These are phyloP conservation scores for Hymenoscyphus fructigenus DNA, from an alignment of 2,329 filamentous ascomycete species.

Conservation along the genomic window DNA sequence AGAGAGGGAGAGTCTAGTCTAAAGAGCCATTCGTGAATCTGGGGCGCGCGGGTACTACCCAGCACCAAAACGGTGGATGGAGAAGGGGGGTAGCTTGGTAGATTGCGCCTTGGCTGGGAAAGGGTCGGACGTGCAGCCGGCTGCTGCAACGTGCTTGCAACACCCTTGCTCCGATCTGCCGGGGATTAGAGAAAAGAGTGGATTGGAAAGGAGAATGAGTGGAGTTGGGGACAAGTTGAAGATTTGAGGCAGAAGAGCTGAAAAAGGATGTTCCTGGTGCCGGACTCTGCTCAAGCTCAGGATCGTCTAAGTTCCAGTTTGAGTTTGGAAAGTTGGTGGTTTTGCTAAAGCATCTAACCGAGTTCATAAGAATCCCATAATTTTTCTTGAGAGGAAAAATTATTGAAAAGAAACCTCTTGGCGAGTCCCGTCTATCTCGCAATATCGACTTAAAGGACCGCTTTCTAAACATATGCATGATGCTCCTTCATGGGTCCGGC, in stretches of 20 bases:
- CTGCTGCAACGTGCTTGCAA: constrained; percentile 4
- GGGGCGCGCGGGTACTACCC: background rate
- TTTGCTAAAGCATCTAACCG: background rate
- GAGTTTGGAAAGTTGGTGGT: background rate
- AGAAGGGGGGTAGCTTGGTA: background rate
- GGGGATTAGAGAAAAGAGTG: background rate
- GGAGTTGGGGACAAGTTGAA: background rate
- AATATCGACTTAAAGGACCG: no score
- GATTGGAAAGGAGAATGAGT: background rate
- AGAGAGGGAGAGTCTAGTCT: no score
- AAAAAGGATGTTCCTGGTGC: constrained; percentile 9
- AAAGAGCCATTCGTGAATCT: no score
- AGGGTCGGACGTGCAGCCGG: constrained; percentile 1
- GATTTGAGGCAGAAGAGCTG: background rate
- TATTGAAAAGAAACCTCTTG: no score
- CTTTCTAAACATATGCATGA: no score
- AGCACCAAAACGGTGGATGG: constrained; percentile 7
- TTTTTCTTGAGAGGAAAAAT: no score
- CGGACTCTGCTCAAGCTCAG: background rate
- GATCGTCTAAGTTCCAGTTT: background rate
- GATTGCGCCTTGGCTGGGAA: constrained; percentile 5
- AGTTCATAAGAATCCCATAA: no score
- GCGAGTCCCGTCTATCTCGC: no score
- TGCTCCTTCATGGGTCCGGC: no score
- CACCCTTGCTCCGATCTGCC: constrained; percentile 11